Base-by-base conservation (phyloP, 352 stramenopile species). In the Globisporangium splendens region DNA sequence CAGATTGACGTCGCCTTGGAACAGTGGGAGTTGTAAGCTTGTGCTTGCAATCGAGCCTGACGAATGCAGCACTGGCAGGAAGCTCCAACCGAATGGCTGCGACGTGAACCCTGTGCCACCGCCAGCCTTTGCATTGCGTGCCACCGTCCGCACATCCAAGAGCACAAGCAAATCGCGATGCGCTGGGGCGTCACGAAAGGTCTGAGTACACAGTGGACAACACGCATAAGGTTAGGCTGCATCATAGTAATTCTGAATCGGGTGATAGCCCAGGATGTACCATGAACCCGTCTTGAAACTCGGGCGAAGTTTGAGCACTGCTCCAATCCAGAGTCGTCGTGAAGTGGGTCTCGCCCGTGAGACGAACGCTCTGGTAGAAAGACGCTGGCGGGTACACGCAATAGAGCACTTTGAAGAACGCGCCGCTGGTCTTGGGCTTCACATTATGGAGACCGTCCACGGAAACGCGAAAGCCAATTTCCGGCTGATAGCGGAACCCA, bases 381-480 rank as follows among this genome's bases (percentile, higher is more conserved):
- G 73, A 69, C 3, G 70, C 79, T 24, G 79, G 81, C 8, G 83
- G 83, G 12, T 63, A 67, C 8, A 80, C 50, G 39, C 79, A 84
- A 33, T 66, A 80, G 0, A 91, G 46, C 10, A 89, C 72, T 67
- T 78, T 83, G 50, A 79, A 89, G 50, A 88, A 75, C 1, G 41
- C 33, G 15, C 59, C 50, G 0, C 52, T 66, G 17, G 66, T 35
- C 35, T 86, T 89, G 33, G 62, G n/a, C 56, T 83, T 87, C 11
- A 87, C 55, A 49, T 89, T 89, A 59, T 87, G 63, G n/a, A 89
- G 52, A 7, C 77, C 71, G 47, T 93, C 83, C 15, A 93, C 50
- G 14, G 83, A 67, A 43, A 89, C 56, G 7, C 80, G 80, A 43
- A 93, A 90, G 3, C 83, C 83, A 20, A 93, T 78, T 15, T 68